These are phyloP conservation scores for Colletotrichum sp. DNA, from an alignment of 2,329 filamentous ascomycete species.

Conservation along the genomic window DNA sequence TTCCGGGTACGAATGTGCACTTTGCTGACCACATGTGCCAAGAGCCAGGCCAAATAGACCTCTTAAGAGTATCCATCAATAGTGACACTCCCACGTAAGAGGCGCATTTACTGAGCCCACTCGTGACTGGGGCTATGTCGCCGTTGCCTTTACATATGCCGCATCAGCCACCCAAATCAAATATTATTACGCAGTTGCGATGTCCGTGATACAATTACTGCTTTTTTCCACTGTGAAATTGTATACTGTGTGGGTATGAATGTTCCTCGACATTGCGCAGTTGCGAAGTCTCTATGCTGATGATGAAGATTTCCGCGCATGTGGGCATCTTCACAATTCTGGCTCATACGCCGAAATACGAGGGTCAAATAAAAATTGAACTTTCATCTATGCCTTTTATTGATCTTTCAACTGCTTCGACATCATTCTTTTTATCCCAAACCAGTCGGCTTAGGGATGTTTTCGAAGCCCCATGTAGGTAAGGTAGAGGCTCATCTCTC, in stretches of 20 bases:
- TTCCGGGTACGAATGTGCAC: not conserved
- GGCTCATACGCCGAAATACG: not conserved
- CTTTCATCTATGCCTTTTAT: not conserved
- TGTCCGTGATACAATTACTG: not conserved
- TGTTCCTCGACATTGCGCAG: not conserved
- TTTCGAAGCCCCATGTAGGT: no score
- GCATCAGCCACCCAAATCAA: not conserved
- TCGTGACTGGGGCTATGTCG: not conserved
- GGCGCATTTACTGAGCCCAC: not conserved
- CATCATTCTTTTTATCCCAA: no score
- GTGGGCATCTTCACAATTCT: not conserved
- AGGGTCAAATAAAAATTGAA: not conserved
- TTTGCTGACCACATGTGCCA: not conserved
- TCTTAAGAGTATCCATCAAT: not conserved
- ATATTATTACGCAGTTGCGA: not conserved
- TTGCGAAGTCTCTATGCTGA: not conserved
- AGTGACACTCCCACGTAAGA: not conserved
- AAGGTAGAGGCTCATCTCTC: not conserved
- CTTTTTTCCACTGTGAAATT: not conserved
- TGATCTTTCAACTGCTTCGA: not conserved
- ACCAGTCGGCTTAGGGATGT: not conserved
- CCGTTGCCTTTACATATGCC: not conserved
- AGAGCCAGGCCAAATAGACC: not conserved
- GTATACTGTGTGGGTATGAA: not conserved
- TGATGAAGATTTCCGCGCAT: not conserved